Percentiles rank a stretch among this genome's conserved stretches.
phyloP scores from a whole-genome alignment of 148 eudicot genomes.

The Hydrangea macrophylla region DNA sequence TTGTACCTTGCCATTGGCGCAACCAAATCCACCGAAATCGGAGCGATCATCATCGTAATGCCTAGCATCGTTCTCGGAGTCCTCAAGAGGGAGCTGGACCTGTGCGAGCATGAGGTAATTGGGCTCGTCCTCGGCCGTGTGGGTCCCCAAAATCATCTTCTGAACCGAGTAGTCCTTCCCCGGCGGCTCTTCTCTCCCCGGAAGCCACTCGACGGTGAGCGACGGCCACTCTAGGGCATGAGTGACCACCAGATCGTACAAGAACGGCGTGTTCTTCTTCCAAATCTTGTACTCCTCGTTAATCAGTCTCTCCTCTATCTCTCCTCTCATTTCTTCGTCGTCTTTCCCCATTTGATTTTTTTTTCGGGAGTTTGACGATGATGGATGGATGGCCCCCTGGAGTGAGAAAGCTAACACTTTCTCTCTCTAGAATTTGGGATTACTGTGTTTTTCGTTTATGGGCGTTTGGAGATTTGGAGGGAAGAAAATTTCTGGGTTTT shows the following conservation, averaged over 20 bases:
- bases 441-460: neutral
- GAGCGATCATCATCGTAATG: constrained; percentile 63
- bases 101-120: constrained; percentile 86
- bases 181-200: constrained; percentile 70
- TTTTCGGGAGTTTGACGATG: neutral
- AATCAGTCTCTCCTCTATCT: constrained; percentile 65
- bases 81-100: constrained; percentile 89
- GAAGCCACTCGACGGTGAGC: constrained; percentile 92
- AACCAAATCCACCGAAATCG: constrained; percentile 70
- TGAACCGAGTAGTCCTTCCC: constrained; percentile 87
- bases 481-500: neutral
- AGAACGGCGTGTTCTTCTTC: constrained; percentile 84
- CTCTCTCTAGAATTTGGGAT: no score
- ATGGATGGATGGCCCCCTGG: neutral
- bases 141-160: constrained; percentile 88
- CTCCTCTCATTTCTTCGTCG: constrained; percentile 71
- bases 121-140: constrained; percentile 76
- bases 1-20: constrained; percentile 74
- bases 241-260: constrained; percentile 77
- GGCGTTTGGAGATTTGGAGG: neutral
- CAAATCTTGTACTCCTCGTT: constrained; percentile 91
- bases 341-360: constrained; percentile 54
- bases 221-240: constrained; percentile 96
- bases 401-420: neutral
- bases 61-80: constrained; percentile 65